phyloP scores from a whole-genome alignment of 805 yeast genomes.

The Komagataella populi region DNA sequence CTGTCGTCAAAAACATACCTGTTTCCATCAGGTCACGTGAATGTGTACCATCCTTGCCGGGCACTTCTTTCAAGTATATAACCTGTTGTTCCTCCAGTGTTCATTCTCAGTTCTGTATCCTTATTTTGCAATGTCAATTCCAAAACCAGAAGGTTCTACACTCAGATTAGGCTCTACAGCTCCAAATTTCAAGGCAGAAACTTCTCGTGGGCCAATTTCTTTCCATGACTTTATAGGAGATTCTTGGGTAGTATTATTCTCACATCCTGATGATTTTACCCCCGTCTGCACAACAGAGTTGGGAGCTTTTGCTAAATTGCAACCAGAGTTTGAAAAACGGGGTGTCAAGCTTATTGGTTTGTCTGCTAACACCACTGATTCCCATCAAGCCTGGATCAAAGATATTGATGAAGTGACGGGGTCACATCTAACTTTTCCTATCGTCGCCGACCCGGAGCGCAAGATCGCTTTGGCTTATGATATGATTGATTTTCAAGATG shows the following conservation, averaged over 20 bases:
- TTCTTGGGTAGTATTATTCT: constrained; percentile 54
- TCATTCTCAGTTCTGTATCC: not conserved
- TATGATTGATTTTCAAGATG: constrained; percentile 62
- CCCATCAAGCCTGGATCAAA: constrained; percentile 56
- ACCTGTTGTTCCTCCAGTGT: not conserved
- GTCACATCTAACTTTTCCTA: constrained; percentile 44
- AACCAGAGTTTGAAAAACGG: constrained; percentile 55
- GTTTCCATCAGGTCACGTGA: not conserved
- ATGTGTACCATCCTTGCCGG: not conserved
- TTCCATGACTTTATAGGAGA: constrained; percentile 52
- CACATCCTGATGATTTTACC: constrained; percentile 70
- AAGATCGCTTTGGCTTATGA: constrained; percentile 50
- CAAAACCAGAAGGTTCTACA: constrained; percentile 23
- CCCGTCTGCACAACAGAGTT: constrained; percentile 73
- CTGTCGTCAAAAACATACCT: not conserved
- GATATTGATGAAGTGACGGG: constrained; percentile 62
- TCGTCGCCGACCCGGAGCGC: constrained; percentile 52
- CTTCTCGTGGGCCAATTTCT: constrained; percentile 48
- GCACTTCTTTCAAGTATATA: not conserved
- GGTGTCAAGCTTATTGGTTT: constrained; percentile 56
- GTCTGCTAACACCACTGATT: constrained; percentile 47
- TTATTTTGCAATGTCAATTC: constrained; percentile 20
- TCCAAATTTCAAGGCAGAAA: constrained; percentile 52
- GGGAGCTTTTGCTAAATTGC: constrained; percentile 61
- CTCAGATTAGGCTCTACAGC: constrained; percentile 48